phyloP scores from a whole-genome alignment of 768 basidiomycete genomes.

The Chlorophyllum brunneum region DNA sequence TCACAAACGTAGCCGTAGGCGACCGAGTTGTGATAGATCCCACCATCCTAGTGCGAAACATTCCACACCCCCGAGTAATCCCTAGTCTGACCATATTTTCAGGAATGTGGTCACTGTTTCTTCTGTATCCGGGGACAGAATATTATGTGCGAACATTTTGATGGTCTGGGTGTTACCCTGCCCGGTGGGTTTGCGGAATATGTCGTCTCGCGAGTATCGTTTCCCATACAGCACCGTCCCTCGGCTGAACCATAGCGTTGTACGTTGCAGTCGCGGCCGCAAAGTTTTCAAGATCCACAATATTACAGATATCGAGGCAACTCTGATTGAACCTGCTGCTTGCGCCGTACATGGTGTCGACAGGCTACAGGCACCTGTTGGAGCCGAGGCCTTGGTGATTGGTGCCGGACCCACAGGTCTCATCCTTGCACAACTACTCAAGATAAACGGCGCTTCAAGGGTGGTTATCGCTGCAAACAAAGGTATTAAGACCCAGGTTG shows the following conservation, averaged over 20 bases:
- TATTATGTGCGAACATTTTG: slow-evolving; percentile 84
- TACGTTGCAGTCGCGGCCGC: slow-evolving; percentile 19
- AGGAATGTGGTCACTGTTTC: slow-evolving; percentile 79
- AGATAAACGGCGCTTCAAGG: slow-evolving; percentile 77
- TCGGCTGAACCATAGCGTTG: neutral
- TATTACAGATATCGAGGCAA: slow-evolving; percentile 82
- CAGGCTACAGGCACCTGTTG: slow-evolving; percentile 77
- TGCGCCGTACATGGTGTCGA: slow-evolving; percentile 93
- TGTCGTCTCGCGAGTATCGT: slow-evolving; percentile 64
- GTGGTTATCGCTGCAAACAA: slow-evolving; percentile 88
- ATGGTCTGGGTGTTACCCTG: slow-evolving; percentile 74
- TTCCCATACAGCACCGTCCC: neutral
- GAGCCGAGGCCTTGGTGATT: slow-evolving; percentile 78
- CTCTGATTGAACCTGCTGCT: slow-evolving; percentile 84
- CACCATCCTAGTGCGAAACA: slow-evolving; percentile 45
- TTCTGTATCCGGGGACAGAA: slow-evolving; percentile 82
- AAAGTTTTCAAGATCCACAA: slow-evolving; percentile 91
- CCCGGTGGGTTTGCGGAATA: slow-evolving; percentile 91
- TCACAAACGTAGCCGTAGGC: slow-evolving; percentile 69
- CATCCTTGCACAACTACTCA: slow-evolving; percentile 83
- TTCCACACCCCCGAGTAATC: too few species aligned
- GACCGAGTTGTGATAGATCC: slow-evolving; percentile 87
- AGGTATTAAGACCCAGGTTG: slow-evolving; percentile 87
- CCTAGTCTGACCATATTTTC: neutral
- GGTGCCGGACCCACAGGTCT: slow-evolving; percentile 85